phyloP scores from a whole-genome alignment of 2,329 filamentous ascomycete species.

The Fusarium tricinctum region DNA sequence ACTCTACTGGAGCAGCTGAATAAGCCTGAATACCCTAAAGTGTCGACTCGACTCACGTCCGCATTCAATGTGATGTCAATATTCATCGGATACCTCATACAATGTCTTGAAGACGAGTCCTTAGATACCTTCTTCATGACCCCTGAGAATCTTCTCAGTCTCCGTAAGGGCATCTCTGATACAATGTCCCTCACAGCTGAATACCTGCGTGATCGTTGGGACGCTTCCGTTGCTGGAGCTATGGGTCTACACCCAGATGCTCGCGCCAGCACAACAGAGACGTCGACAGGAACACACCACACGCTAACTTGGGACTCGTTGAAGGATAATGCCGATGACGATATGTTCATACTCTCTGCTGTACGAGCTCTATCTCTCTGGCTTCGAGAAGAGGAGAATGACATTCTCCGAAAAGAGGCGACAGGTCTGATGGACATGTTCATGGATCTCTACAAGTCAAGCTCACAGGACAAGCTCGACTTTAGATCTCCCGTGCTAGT shows the following conservation, averaged over 20 bases:
- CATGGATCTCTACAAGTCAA: conserved; percentile 69
- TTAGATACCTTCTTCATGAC: conserved; percentile 61
- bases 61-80: conserved; percentile 73
- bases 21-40: conserved; percentile 64
- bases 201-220: conserved; percentile 78
- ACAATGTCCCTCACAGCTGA: conserved; percentile 74
- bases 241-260: conserved; percentile 72
- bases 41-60: conserved; percentile 68
- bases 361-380: conserved; percentile 72
- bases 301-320: conserved; percentile 72
- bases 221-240: conserved; percentile 73
- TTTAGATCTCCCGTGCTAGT: conserved; percentile 71
- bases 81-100: conserved; percentile 71
- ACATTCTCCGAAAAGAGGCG: conserved; percentile 68
- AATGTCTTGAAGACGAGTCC: conserved; percentile 65
- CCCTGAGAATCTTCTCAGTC: conserved; percentile 71
- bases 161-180: conserved; percentile 72
- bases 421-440: conserved; percentile 74
- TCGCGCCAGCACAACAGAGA: conserved; percentile 60
- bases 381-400: conserved; percentile 78
- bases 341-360: conserved; percentile 71
- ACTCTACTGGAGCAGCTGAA: conserved; percentile 71
- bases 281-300: conserved; percentile 60
- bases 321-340: conserved; percentile 62
- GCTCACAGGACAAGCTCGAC: conserved; percentile 59